Conservation (phyloP, 108 stramenopile genomes). For the Stephanodiscus minutulus region DNA sequence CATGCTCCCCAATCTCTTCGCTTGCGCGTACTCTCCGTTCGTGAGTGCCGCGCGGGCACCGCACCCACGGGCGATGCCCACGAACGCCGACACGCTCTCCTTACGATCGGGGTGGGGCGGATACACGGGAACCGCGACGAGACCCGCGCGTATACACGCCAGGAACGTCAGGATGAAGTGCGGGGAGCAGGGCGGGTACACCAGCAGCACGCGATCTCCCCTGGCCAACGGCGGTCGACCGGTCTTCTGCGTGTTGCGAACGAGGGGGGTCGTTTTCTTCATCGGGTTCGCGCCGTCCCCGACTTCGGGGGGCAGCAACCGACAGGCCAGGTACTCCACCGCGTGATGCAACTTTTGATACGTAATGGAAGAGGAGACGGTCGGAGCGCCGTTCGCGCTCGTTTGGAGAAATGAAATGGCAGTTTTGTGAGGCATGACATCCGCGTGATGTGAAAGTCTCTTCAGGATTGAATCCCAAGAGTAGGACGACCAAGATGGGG, state of each 20-base stretch:
- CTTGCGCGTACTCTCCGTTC: constrained; percentile 75
- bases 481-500: neutral
- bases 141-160: constrained; percentile 90
- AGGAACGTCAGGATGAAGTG: constrained; percentile 95
- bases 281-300: neutral
- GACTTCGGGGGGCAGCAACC: constrained; percentile 23
- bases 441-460: constrained; percentile 6
- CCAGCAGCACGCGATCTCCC: constrained; percentile 88
- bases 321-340: constrained; percentile 43
- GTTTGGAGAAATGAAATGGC: constrained; percentile 50
- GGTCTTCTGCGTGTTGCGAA: constrained; percentile 14
- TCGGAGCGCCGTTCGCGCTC: constrained; percentile 15
- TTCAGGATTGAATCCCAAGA: constrained; percentile 17
- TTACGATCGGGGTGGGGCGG: constrained; percentile 91
- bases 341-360: constrained; percentile 35
- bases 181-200: constrained; percentile 93
- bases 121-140: constrained; percentile 94
- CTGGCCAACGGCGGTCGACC: constrained; percentile 6
- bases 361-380: constrained; percentile 34
- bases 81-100: constrained; percentile 81
- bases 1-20: constrained; percentile 67
- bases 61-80: constrained; percentile 72
- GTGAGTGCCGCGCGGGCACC: constrained; percentile 90
- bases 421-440: constrained; percentile 29
- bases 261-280: neutral